These are phyloP conservation scores for Blastomyces gilchristii DNA, from an alignment of 2,329 filamentous ascomycete genomes.

Conservation along the genomic window DNA sequence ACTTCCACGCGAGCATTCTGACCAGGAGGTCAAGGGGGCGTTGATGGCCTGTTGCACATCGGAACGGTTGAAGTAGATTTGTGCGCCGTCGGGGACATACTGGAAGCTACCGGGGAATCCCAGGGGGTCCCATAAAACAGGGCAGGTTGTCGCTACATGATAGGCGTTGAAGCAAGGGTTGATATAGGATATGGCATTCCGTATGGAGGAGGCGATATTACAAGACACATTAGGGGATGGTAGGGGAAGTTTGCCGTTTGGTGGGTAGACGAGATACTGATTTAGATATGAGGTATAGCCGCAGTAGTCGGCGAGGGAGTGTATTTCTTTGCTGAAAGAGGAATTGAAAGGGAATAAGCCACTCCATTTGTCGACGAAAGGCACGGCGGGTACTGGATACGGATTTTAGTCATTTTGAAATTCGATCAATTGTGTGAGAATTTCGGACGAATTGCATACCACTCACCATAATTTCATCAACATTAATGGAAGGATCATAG, in stretches of 20 bases:
- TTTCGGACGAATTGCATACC: conserved; percentile 21
- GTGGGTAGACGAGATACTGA: conserved; percentile 56
- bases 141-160: conserved; percentile 61
- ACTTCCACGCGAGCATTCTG: conserved; percentile 41
- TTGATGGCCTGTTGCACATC: conserved; percentile 62
- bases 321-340: conserved; percentile 33
- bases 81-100: conserved; percentile 53
- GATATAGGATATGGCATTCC: conserved; percentile 41
- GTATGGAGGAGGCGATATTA: conserved; percentile 48
- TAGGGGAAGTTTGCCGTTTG: conserved; percentile 49
- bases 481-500: conserved; percentile 58
- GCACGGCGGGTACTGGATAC: conserved; percentile 27
- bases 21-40: conserved; percentile 49
- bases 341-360: conserved; percentile 39
- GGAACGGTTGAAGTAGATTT: conserved; percentile 59
- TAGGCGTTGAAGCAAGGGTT: conserved; percentile 79
- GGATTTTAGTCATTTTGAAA: neutral
- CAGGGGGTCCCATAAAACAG: conserved; percentile 57
- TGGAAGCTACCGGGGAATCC: conserved; percentile 55
- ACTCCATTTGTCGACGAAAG: conserved; percentile 34
- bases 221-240: conserved; percentile 43
- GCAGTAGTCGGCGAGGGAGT: conserved; percentile 35
- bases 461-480: conserved; percentile 42
- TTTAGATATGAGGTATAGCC: conserved; percentile 39
- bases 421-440: neutral